These are phyloP conservation scores for Coemansia sp. DNA, from an alignment of 192 early-diverging fungal genomes.

Conservation along the genomic window DNA sequence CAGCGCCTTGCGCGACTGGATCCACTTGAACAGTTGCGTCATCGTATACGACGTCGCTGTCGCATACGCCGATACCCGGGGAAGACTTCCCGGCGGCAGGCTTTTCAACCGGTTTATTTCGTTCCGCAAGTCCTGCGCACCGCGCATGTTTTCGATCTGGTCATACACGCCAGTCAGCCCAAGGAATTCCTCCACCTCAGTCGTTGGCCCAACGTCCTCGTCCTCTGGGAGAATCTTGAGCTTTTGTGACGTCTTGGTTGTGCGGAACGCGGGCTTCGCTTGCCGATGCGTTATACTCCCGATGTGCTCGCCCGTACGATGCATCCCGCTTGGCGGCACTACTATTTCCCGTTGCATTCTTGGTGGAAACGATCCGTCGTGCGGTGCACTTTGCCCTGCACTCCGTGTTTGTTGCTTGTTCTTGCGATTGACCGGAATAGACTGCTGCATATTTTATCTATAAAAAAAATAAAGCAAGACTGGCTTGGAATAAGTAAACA, in stretches of 20 bases:
- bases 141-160: slow-evolving; percentile 68
- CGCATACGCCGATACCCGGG: slow-evolving; percentile 83
- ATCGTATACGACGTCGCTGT: slow-evolving; percentile 80
- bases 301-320: slow-evolving; percentile 30
- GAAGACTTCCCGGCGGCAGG: slow-evolving; percentile 69
- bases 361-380: slow-evolving; percentile 48
- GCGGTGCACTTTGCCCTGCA: slow-evolving; percentile 15
- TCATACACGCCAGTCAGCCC: slow-evolving; percentile 61
- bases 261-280: slow-evolving; percentile 73
- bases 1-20: slow-evolving; percentile 61
- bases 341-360: slow-evolving; percentile 53
- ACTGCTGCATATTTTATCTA: slow-evolving; percentile 21
- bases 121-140: slow-evolving; percentile 54
- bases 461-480: not conserved
- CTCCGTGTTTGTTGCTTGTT: slow-evolving; percentile 9
- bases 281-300: slow-evolving; percentile 27
- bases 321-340: slow-evolving; percentile 51
- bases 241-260: slow-evolving; percentile 93
- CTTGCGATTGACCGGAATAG: slow-evolving; percentile 35
- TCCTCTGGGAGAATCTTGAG: slow-evolving; percentile 84
- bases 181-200: slow-evolving; percentile 55
- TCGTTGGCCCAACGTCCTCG: slow-evolving; percentile 51
- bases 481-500: too few relatives aligned
- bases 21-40: slow-evolving; percentile 72
- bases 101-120: slow-evolving; percentile 75